Conservation (phyloP, 208 protist genomes). For the Acanthamoeba royreba region DNA sequence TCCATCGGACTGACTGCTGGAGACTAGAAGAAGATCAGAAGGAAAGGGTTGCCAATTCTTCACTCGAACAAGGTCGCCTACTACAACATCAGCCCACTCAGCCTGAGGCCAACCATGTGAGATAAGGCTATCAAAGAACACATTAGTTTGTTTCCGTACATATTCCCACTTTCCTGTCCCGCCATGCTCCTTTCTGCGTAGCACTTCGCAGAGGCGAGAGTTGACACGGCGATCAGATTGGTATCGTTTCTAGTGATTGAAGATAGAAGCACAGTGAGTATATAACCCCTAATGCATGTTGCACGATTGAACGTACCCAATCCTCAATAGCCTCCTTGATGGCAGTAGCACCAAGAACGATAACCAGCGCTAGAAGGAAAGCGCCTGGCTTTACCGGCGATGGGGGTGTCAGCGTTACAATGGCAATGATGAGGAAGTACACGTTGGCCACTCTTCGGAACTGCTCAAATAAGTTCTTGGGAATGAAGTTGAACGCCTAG, state of each 20-base stretch:
- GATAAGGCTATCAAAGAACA: neutral
- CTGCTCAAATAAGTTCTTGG: conserved; percentile 95
- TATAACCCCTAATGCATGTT: neutral
- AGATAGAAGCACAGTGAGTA: neutral
- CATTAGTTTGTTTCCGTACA: conserved; percentile 66
- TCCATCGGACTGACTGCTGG: conserved; percentile 69
- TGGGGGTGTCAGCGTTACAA: conserved; percentile 54
- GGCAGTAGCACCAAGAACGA: conserved; percentile 73
- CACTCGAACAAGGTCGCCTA: conserved; percentile 23
- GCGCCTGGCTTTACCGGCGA: conserved; percentile 90
- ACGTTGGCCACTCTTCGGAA: conserved; percentile 92
- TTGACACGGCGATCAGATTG: conserved; percentile 27
- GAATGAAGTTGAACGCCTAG: conserved; percentile 86
- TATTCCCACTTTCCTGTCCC: conserved; percentile 86
- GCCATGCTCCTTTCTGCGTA: conserved; percentile 64
- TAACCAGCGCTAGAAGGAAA: conserved; percentile 65
- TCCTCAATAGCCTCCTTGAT: conserved; percentile 80
- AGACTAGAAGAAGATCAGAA: conserved; percentile 88
- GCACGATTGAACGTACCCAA: conserved; percentile 39
- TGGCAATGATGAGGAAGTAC: conserved; percentile 91
- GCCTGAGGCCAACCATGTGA: neutral
- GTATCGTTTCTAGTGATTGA: conserved; percentile 25
- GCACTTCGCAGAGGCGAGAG: neutral
- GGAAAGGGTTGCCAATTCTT: conserved; percentile 84
- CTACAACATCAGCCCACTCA: conserved; percentile 30